phyloP scores from a whole-genome alignment of 441 rosid species.

The Iberis amara region DNA sequence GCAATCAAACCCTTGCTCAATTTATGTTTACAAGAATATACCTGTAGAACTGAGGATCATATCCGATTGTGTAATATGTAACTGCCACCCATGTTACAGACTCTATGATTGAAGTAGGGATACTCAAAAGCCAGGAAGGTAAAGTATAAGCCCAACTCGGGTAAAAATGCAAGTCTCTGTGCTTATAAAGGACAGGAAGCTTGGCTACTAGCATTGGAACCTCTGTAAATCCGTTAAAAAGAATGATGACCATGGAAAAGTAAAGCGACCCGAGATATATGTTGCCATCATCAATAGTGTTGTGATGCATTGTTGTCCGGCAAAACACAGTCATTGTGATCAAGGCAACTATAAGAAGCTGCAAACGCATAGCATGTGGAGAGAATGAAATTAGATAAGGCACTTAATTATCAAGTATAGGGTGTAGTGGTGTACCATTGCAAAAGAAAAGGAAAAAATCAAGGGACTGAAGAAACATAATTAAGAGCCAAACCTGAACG shows the following conservation, averaged over 20 bases:
- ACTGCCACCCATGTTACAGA: constrained; percentile 91
- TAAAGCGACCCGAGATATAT: constrained; percentile 76
- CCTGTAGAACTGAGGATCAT: constrained; percentile 74
- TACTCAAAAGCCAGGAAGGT: constrained; percentile 84
- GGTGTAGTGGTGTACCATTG: background rate
- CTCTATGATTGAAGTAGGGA: constrained; percentile 82
- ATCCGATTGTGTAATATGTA: constrained; percentile 83
- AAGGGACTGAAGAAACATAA: constrained; percentile 9
- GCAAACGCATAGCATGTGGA: constrained; percentile 28
- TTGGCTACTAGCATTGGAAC: constrained; percentile 92
- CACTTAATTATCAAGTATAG: background rate
- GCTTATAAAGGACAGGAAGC: constrained; percentile 95
- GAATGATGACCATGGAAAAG: constrained; percentile 96
- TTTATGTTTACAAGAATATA: constrained; percentile 27
- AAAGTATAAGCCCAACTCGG: constrained; percentile 90
- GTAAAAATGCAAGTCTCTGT: constrained; percentile 83
- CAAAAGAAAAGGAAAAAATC: background rate
- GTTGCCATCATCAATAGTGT: constrained; percentile 77
- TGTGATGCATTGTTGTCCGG: constrained; percentile 74
- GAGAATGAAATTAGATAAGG: constrained; percentile 11
- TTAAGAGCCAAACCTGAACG: constrained; percentile 53
- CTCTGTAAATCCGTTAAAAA: constrained; percentile 94
- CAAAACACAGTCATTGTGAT: constrained; percentile 96
- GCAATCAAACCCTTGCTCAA: constrained; percentile 15
- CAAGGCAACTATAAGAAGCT: constrained; percentile 85